A percentile compares a stretch with the other conserved stretches of the same genome.
Conservation (phyloP, 139 green algal species). For the Coelastrella sp. region DNA sequence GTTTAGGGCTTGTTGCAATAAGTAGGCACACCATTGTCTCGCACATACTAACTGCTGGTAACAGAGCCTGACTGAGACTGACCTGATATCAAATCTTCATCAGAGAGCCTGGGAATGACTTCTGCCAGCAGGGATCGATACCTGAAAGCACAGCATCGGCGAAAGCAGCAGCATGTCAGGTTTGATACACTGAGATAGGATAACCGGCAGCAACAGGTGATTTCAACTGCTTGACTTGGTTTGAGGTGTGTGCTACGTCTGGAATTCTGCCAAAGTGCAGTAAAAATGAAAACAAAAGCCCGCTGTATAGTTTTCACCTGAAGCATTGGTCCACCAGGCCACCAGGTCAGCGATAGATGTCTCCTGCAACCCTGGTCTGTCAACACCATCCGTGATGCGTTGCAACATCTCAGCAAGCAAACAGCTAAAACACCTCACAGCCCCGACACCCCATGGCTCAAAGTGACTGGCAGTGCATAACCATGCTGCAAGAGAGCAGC, state of each 20-base stretch:
- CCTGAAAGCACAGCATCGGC: background rate
- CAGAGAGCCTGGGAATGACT: conserved; percentile 15
- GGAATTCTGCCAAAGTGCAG: too few relatives aligned
- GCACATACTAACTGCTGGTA: too few relatives aligned
- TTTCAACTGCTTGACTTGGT: too few relatives aligned
- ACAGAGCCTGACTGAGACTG: too few relatives aligned
- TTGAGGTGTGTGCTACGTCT: too few relatives aligned
- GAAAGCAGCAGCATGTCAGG: background rate
- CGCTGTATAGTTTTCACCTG: background rate
- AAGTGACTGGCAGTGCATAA: too few relatives aligned
- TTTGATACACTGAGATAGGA: background rate
- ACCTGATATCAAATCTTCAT: conserved; percentile 36
- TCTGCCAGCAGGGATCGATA: conserved; percentile 35
- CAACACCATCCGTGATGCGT: conserved; percentile 10
- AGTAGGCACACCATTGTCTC: too few relatives aligned
- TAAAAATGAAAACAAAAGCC: background rate
- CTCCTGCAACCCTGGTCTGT: conserved; percentile 56
- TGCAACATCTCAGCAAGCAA: background rate
- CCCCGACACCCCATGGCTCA: too few relatives aligned
- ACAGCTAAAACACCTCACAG: too few relatives aligned
- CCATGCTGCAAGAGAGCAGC: too few relatives aligned
- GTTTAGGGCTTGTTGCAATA: too few relatives aligned
- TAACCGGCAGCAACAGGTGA: too few relatives aligned
- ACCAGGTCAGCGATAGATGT: conserved; percentile 59
- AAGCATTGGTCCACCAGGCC: conserved; percentile 53